phyloP scores from a whole-genome alignment of 2,329 filamentous ascomycete genomes.

The Didymella keratinophila region DNA sequence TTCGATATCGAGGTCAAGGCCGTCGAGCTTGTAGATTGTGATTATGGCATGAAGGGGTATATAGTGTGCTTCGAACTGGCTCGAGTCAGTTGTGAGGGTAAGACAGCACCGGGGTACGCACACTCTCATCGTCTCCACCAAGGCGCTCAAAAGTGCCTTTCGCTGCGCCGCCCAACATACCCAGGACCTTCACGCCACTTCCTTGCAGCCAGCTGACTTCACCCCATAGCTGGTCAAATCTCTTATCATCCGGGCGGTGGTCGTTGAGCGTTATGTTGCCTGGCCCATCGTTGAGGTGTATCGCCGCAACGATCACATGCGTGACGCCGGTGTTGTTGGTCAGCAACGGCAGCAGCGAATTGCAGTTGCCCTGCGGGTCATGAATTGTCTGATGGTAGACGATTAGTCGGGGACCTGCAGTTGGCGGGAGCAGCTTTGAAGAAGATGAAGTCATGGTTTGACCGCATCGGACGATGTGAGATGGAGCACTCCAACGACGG shows the following conservation, averaged over 20 bases:
- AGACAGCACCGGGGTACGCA: conserved; percentile 19
- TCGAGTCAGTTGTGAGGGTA: neutral
- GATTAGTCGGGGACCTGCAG: conserved; percentile 55
- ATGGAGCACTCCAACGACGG: conserved; percentile 16
- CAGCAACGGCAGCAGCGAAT: conserved; percentile 69
- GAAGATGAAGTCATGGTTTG: conserved; percentile 40
- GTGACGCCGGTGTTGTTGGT: conserved; percentile 70
- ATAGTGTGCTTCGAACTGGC: conserved; percentile 77
- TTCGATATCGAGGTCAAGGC: conserved; percentile 62
- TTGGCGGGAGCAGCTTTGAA: conserved; percentile 46
- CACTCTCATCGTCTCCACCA: conserved; percentile 44
- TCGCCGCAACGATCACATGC: conserved; percentile 84
- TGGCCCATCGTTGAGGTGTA: conserved; percentile 79
- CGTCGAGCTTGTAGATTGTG: conserved; percentile 57
- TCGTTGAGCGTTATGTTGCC: conserved; percentile 80
- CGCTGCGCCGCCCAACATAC: conserved; percentile 87
- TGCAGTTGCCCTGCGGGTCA: conserved; percentile 60
- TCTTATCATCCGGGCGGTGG: conserved; percentile 70
- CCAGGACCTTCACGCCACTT: conserved; percentile 79
- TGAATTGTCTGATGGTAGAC: conserved; percentile 73
- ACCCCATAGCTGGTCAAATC: conserved; percentile 77
- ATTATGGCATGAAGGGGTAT: conserved; percentile 71
- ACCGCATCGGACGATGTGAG: conserved; percentile 12
- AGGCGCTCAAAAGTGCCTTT: conserved; percentile 71
- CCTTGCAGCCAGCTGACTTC: conserved; percentile 77